Percentiles rank a stretch among this genome's conserved stretches.
Evolutionary conservation across 1,139 yeast species (phyloP).

Genomic region (Sugiyamaella grinbergsii): DNA sequence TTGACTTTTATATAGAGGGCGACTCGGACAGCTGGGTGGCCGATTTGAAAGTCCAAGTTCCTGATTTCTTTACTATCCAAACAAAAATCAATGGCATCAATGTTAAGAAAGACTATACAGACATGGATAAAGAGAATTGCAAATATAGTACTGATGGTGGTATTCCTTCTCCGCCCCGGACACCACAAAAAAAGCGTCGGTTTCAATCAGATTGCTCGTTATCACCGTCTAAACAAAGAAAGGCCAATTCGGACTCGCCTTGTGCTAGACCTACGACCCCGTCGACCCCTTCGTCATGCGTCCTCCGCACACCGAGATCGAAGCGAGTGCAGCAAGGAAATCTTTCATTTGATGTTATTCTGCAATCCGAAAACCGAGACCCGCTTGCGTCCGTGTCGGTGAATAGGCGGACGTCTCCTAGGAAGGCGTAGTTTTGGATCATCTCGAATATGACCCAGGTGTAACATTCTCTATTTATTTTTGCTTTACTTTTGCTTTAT

Average conservation of each 20-base stretch:
- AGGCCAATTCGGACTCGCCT: not conserved
- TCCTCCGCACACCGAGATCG: conserved; percentile 19
- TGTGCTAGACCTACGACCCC: conserved; percentile 9
- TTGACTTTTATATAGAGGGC: conserved; percentile 72
- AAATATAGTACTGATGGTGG: not conserved
- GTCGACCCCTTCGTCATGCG: conserved; percentile 6
- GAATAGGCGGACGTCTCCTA: conserved; percentile 5
- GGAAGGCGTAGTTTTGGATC: not conserved
- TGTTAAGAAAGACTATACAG: not conserved
- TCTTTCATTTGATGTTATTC: conserved; percentile 20
- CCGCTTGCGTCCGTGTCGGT: conserved; percentile 9
- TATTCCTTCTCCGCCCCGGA: conserved; percentile 27
- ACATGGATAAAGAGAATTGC: not conserved
- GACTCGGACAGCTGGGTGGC: conserved; percentile 85
- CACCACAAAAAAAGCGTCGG: conserved; percentile 21
- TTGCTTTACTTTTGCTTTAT: no score
- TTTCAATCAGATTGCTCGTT: not conserved
- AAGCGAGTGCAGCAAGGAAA: conserved; percentile 21
- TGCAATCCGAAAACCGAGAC: conserved; percentile 10
- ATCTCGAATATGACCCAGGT: not conserved
- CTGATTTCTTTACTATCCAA: conserved; percentile 60
- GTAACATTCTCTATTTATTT: not conserved
- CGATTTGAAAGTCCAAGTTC: conserved; percentile 53
- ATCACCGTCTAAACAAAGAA: conserved; percentile 7
- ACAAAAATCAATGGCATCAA: conserved; percentile 43